Percentiles rank a stretch among this genome's conserved stretches.
Conservation (phyloP, 2,329 filamentous ascomycete species). For the Fusarium sp. region DNA sequence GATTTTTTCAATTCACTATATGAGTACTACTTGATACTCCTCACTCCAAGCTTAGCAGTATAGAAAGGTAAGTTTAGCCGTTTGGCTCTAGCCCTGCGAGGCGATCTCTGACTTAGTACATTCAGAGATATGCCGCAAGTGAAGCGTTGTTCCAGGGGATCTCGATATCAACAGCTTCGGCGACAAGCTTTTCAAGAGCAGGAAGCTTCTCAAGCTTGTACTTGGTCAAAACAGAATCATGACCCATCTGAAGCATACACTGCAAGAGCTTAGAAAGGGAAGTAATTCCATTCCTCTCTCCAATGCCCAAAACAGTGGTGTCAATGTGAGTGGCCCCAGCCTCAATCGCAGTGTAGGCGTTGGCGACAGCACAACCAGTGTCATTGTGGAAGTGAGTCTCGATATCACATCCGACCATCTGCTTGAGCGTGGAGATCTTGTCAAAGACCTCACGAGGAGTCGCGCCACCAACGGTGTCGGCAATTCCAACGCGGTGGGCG, state of each 20-base stretch:
- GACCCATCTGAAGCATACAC: slow-evolving; percentile 57
- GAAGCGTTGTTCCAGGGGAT: slow-evolving; percentile 32
- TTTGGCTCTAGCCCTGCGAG: not conserved
- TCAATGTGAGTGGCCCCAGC: slow-evolving; percentile 87
- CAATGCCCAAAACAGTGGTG: slow-evolving; percentile 75
- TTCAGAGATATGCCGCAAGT: not conserved
- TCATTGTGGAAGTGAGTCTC: slow-evolving; percentile 76
- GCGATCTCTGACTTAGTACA: not conserved
- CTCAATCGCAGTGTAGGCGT: slow-evolving; percentile 88
- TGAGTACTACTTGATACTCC: not conserved
- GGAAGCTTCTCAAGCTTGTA: slow-evolving; percentile 92
- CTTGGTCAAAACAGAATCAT: slow-evolving; percentile 87
- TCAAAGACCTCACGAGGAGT: slow-evolving; percentile 90
- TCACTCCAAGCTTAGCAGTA: not conserved
- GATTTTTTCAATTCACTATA: not conserved
- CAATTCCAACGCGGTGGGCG: slow-evolving; percentile 88
- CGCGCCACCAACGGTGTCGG: slow-evolving; percentile 91
- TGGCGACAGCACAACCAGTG: slow-evolving; percentile 89
- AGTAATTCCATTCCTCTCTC: slow-evolving; percentile 73
- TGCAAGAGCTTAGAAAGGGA: slow-evolving; percentile 56
- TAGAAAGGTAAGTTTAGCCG: not conserved
- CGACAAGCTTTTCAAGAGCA: slow-evolving; percentile 86
- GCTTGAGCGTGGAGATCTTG: slow-evolving; percentile 81
- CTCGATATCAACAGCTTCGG: slow-evolving; percentile 63
- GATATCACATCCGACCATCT: slow-evolving; percentile 75